Conservation (phyloP, 176 grass and related monocot species). For the Rhynchospora tenuis region DNA sequence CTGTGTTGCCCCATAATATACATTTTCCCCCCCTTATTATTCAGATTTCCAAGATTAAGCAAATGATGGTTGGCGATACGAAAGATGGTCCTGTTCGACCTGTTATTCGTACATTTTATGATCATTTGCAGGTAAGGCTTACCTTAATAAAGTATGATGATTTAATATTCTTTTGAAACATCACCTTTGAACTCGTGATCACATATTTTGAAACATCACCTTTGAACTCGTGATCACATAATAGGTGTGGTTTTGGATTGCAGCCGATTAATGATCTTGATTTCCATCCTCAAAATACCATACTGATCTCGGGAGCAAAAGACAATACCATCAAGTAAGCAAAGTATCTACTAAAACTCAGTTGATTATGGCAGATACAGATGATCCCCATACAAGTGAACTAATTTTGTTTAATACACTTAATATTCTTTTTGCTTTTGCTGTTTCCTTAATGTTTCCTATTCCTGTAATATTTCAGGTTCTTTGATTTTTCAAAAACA, state of each 20-base stretch:
- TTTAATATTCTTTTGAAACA: neutral
- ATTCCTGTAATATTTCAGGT: constrained; percentile 39
- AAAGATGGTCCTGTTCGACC: constrained; percentile 67
- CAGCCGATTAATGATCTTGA: constrained; percentile 97
- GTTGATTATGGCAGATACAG: neutral
- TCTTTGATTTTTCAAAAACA: constrained; percentile 93
- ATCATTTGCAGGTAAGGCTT: constrained; percentile 64
- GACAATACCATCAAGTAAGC: constrained; percentile 91
- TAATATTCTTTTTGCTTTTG: constrained; percentile 1
- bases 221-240: neutral
- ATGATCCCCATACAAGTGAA: neutral
- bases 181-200: neutral
- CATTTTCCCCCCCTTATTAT: constrained; percentile 13
- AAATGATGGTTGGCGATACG: constrained; percentile 66
- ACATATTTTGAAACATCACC: neutral
- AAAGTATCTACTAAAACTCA: neutral
- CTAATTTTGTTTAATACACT: neutral
- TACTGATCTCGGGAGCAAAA: constrained; percentile 92
- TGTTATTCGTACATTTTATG: constrained; percentile 87
- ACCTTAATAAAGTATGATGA: neutral
- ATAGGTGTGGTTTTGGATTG: constrained; percentile 32
- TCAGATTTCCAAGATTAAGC: constrained; percentile 88
- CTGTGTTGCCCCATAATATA: neutral
- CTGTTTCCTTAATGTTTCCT: neutral
- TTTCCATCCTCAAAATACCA: constrained; percentile 84